A percentile compares a stretch with the other conserved stretches of the same genome.
Conservation (phyloP, 2,329 filamentous ascomycete genomes). For the Aureobasidium namibiae region DNA sequence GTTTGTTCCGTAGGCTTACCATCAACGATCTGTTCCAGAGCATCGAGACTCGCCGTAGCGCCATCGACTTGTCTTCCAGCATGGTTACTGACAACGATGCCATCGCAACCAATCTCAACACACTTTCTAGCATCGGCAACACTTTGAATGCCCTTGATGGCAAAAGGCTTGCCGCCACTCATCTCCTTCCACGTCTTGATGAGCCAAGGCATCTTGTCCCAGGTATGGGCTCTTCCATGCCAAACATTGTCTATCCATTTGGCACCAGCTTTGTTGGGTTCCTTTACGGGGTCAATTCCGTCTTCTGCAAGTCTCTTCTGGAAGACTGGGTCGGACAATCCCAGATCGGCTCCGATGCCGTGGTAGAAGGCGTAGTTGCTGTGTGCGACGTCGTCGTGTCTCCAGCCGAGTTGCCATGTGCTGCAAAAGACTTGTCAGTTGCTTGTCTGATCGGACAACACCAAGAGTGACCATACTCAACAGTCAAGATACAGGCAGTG, state of each 20-base stretch:
- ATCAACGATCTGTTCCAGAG: conserved; percentile 49
- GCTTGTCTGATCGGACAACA: too few relatives aligned
- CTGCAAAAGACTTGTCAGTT: not conserved
- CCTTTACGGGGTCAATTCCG: conserved; percentile 45
- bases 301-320: conserved; percentile 42
- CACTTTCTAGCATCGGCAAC: conserved; percentile 54
- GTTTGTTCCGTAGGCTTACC: conserved; percentile 26
- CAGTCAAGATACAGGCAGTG: conserved; percentile 50
- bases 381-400: conserved; percentile 48
- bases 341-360: conserved; percentile 50
- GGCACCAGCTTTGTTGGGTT: conserved; percentile 47
- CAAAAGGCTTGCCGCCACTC: conserved; percentile 50
- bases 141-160: conserved; percentile 62
- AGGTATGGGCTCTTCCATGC: conserved; percentile 56
- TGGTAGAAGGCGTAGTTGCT: conserved; percentile 58
- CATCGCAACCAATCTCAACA: conserved; percentile 53
- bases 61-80: conserved; percentile 60
- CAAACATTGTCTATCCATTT: conserved; percentile 59
- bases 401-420: conserved; percentile 57
- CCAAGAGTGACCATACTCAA: conserved; percentile 31
- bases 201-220: conserved; percentile 60
- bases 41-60: conserved; percentile 51
- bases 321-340: conserved; percentile 53
- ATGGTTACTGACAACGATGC: conserved; percentile 63
- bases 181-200: conserved; percentile 49